Evolutionary conservation across 2,329 filamentous ascomycete species (phyloP).

Genomic region (Paramyrothecium roridum): DNA sequence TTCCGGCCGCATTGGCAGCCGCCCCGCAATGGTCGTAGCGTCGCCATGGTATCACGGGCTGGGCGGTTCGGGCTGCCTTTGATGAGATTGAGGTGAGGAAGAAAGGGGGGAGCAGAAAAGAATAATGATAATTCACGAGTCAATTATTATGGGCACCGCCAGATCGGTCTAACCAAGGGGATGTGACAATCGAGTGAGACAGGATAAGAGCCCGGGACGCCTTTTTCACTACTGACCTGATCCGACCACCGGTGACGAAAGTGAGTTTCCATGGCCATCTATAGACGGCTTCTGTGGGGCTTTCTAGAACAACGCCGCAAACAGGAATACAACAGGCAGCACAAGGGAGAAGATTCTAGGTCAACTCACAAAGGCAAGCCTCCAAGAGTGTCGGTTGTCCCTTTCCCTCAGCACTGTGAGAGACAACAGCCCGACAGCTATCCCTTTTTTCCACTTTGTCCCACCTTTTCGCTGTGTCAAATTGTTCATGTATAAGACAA

Average conservation of each 20-base stretch:
- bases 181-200: not conserved
- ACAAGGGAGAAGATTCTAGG: not conserved
- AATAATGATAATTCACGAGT: not conserved
- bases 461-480: too few species aligned
- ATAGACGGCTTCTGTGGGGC: constrained; percentile 15
- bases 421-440: too few species aligned
- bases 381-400: too few species aligned
- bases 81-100: not conserved
- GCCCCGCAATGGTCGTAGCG: constrained; percentile 60
- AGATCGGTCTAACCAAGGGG: not conserved
- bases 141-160: not conserved
- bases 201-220: not conserved
- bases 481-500: too few species aligned
- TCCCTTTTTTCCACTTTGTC: too few species aligned
- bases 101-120: not conserved
- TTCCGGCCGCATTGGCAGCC: constrained; percentile 85
- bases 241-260: constrained; percentile 4
- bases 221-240: not conserved
- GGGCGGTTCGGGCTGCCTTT: not conserved
- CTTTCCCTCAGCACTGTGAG: too few species aligned
- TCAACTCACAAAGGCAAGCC: too few species aligned
- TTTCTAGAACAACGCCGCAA: constrained; percentile 19
- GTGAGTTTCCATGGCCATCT: constrained; percentile 13
- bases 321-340: not conserved
- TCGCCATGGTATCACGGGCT: constrained; percentile 35